These are phyloP conservation scores for Cryptococcus sp. DNA, from an alignment of 1,284 basidiomycete species.

Conservation along the genomic window DNA sequence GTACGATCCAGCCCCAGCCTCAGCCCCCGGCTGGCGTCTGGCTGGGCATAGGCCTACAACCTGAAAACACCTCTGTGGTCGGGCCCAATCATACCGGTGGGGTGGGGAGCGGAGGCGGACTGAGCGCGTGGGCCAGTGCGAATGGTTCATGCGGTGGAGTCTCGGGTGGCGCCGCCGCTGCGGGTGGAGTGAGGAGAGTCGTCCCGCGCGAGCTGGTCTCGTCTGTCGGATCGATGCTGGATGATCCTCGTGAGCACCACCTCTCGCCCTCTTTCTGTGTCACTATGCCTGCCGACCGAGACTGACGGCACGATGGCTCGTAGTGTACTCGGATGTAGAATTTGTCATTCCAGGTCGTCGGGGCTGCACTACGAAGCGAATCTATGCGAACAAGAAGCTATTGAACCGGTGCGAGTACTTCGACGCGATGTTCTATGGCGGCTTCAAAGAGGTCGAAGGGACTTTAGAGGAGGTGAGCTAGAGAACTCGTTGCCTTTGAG, in stretches of 20 bases:
- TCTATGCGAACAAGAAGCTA: slow-evolving; percentile 64
- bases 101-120: slow-evolving; percentile 39
- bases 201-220: slow-evolving; percentile 51
- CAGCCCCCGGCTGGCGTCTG: slow-evolving; percentile 59
- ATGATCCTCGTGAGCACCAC: slow-evolving; percentile 60
- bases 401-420: slow-evolving; percentile 76
- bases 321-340: slow-evolving; percentile 76
- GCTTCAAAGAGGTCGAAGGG: slow-evolving; percentile 45
- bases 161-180: slow-evolving; percentile 44
- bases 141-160: slow-evolving; percentile 46
- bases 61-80: neutral
- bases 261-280: neutral
- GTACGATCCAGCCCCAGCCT: slow-evolving; percentile 72
- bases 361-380: slow-evolving; percentile 18
- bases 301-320: slow-evolving; percentile 1
- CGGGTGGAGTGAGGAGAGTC: slow-evolving; percentile 42
- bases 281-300: neutral
- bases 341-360: slow-evolving; percentile 63
- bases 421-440: slow-evolving; percentile 53
- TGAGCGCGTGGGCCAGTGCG: slow-evolving; percentile 43
- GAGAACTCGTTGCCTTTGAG: neutral
- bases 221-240: slow-evolving; percentile 70
- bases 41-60: slow-evolving; percentile 41
- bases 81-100: slow-evolving; percentile 8
- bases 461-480: slow-evolving; percentile 28